Conservation (phyloP, 441 rosid species). For the Bocquillonia castaneifolia region DNA sequence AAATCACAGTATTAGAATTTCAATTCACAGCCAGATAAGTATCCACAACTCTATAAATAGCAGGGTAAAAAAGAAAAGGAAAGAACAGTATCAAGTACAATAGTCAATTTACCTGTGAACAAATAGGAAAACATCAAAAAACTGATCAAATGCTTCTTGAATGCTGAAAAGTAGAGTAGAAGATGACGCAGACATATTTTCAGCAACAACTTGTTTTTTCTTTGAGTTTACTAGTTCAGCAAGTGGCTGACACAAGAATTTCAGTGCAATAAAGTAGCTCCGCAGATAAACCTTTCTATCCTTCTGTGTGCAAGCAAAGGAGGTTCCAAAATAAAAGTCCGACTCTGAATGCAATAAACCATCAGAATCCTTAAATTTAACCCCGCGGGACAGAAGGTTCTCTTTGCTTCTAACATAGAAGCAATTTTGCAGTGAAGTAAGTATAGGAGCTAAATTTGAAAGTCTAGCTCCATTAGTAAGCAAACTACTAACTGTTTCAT, state of each 20-base stretch:
- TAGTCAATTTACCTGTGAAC: slow-evolving; percentile 42
- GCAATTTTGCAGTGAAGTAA: slow-evolving; percentile 41
- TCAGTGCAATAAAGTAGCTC: slow-evolving; percentile 53
- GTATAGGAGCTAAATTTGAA: slow-evolving; percentile 40
- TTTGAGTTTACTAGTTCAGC: slow-evolving; percentile 59
- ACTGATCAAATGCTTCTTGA: slow-evolving; percentile 55
- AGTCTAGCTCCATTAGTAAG: slow-evolving; percentile 40
- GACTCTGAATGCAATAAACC: slow-evolving; percentile 18
- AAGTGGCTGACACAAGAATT: slow-evolving; percentile 78
- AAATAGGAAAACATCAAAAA: slow-evolving; percentile 44
- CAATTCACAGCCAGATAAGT: slow-evolving; percentile 12
- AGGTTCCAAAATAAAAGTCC: slow-evolving; percentile 21
- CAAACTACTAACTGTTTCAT: slow-evolving; percentile 39
- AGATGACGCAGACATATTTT: slow-evolving; percentile 35
- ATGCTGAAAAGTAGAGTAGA: slow-evolving; percentile 41
- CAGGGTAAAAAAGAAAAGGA: slow-evolving; percentile 17
- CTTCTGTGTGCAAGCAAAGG: slow-evolving; percentile 28
- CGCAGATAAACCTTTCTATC: slow-evolving; percentile 33
- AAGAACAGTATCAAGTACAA: slow-evolving; percentile 1
- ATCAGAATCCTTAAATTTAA: slow-evolving; percentile 22
- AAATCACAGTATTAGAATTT: neutral
- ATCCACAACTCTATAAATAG: slow-evolving; percentile 8
- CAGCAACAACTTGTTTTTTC: slow-evolving; percentile 50
- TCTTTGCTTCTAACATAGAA: slow-evolving; percentile 27
- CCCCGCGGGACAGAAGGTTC: slow-evolving; percentile 21